A percentile compares a stretch with the other conserved stretches of the same genome.
phyloP scores from a whole-genome alignment of 2,329 filamentous ascomycete species.

The Fusarium papillatum region DNA sequence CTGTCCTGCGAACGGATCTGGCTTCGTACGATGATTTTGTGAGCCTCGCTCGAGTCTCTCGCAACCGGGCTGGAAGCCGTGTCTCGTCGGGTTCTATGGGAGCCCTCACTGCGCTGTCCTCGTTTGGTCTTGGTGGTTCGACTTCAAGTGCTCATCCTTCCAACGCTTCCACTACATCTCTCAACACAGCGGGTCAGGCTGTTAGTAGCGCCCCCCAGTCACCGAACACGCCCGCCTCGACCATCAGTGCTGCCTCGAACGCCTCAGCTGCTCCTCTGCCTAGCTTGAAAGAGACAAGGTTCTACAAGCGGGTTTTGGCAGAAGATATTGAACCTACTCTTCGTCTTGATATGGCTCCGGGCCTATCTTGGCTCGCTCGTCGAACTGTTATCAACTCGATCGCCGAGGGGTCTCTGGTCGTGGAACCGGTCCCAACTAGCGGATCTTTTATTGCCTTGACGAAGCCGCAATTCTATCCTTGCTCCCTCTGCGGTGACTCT shows the following conservation, averaged over 20 bases:
- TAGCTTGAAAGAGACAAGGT: slow-evolving; percentile 89
- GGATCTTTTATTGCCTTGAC: slow-evolving; percentile 63
- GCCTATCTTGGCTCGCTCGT: slow-evolving; percentile 93
- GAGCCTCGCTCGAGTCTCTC: slow-evolving; percentile 78
- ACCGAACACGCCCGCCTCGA: slow-evolving; percentile 70
- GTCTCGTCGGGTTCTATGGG: slow-evolving; percentile 78
- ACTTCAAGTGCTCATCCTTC: slow-evolving; percentile 64
- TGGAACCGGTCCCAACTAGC: slow-evolving; percentile 84
- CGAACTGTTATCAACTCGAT: slow-evolving; percentile 87
- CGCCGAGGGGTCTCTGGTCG: slow-evolving; percentile 86
- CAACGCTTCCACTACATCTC: slow-evolving; percentile 72
- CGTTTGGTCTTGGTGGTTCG: slow-evolving; percentile 60
- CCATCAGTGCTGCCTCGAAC: slow-evolving; percentile 59
- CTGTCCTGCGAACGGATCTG: slow-evolving; percentile 86
- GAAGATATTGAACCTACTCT: slow-evolving; percentile 97
- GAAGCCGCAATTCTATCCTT: slow-evolving; percentile 74
- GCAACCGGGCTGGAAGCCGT: slow-evolving; percentile 72
- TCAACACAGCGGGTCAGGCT: slow-evolving; percentile 62
- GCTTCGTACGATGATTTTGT: slow-evolving; percentile 88
- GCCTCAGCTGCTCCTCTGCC: slow-evolving; percentile 56
- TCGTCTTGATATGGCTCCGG: slow-evolving; percentile 88
- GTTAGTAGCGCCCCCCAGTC: slow-evolving; percentile 69
- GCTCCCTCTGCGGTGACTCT: slow-evolving; percentile 89
- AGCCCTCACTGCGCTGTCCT: slow-evolving; percentile 59
- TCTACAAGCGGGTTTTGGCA: slow-evolving; percentile 89